Evolutionary conservation across 495 filamentous ascomycete species (phyloP), one percentile per base, ranked within the genome.

Genomic region (Poronia punctata): DNA sequence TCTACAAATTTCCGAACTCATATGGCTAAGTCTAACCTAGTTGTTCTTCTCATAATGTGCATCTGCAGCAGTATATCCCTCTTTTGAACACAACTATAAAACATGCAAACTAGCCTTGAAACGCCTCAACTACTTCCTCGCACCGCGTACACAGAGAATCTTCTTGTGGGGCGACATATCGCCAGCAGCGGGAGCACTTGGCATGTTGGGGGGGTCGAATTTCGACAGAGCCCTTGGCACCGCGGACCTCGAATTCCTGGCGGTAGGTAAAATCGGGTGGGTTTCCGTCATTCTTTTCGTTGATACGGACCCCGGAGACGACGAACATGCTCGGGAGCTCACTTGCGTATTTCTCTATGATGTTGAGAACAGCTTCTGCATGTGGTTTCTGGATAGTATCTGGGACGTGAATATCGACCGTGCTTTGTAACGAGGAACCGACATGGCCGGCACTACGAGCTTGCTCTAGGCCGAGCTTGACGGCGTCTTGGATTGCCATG

Each of bases 111-210:
- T n/a, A n/a, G n/a, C n/a, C n/a, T n/a, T n/a, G n/a, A n/a, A n/a
- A n/a, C n/a, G 66, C 62, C 14, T 59, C 48, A 5, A 88, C 72
- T 7, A 86, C 81, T 2, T 78, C 70, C 42, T 82, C 76, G 60
- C 90, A 95, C 50, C 88, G 70, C 36, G 61, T 61, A 61, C 90
- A 95, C 32, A 93, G 63, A 42, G 61, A 59, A 14, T 81, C 78
- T 57, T 79, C 72, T 24, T 60, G 55, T 7, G 66, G 61, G 17
- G 74, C 71, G 14, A 78, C 72, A 64, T 83, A 94, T 40, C 82
- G 76, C 92, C 92, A 96, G 65, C 92, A 96, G 30, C 90, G 74
- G 3, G 76, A 70, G 51, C 90, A 97, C 54, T 97, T 97, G 29
- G 48, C 45, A 3, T 76, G 66, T 43, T 67, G 66, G 0, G 88